phyloP scores from a whole-genome alignment of 1,284 basidiomycete genomes.

The Trametes versicolor region DNA sequence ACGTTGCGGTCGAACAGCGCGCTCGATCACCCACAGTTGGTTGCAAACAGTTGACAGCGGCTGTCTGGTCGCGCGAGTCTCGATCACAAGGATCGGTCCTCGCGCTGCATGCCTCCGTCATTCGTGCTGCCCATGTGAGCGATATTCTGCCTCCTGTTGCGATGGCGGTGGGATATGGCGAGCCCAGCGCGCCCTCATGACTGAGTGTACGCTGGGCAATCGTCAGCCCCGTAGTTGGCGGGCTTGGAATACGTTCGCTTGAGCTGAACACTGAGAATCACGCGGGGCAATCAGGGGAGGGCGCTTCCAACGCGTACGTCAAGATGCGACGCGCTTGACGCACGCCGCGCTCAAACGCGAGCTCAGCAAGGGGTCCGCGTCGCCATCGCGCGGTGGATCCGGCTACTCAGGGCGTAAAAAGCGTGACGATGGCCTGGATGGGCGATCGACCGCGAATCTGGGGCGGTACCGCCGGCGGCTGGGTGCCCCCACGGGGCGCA shows the following conservation, averaged over 20 bases:
- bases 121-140: neutral
- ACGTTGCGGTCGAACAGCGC: neutral
- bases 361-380: conserved; percentile 9
- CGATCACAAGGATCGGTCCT: neutral
- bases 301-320: conserved; percentile 14
- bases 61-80: neutral
- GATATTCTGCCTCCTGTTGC: neutral
- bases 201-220: neutral
- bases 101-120: neutral
- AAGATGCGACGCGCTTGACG: conserved; percentile 14
- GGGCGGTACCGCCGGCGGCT: conserved; percentile 10
- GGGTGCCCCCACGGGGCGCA: conserved; percentile 16
- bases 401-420: conserved; percentile 17
- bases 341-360: neutral
- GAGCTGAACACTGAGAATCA: neutral
- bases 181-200: neutral
- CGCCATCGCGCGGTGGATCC: conserved; percentile 24
- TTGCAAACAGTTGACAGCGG: neutral
- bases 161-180: neutral
- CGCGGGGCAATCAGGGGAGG: neutral
- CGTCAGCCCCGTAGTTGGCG: neutral
- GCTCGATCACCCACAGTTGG: neutral
- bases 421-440: conserved; percentile 15
- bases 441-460: conserved; percentile 22
- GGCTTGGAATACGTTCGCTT: neutral